Evolutionary conservation across 352 stramenopile genomes (phyloP), one percentile per base, ranked within the genome.

Genomic region (Pythium apleroticum): DNA sequence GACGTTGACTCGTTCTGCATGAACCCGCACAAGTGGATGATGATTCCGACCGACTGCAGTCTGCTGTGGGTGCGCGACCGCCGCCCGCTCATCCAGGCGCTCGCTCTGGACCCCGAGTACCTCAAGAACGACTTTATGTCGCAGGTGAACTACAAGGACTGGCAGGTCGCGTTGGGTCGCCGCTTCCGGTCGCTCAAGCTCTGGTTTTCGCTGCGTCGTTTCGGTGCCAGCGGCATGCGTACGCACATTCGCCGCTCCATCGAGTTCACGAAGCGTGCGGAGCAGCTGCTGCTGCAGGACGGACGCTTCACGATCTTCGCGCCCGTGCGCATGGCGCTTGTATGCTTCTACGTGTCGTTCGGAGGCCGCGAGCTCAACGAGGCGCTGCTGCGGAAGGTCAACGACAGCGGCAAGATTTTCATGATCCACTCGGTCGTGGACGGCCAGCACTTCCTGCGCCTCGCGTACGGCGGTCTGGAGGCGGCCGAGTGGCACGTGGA

Each of bases 11-110:
- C 78, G 27, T 69, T 93, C 66, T 81, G 80, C 52, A 67, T 89
- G 60, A 93, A 93, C 64, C 76, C 74, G 43, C 83, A 90, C 78
- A 93, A 93, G 71, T 90, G 83, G 81, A 67, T 91, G 22, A 74
- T 91, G 20, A 69, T 88, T 48, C 80, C 75, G 57, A 86, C 88
- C 25, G 80, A 90, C 64, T 84, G 79, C 52, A 86, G 76, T 65
- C 30, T 88, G 49, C 60, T 90, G 22, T 92, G 80, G 75, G 80
- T 92, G 19, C 76, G 74, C 53, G 76, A 93, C 52, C 75, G 77
- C 15, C 66, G 72, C 10, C 82, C 72, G 25, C 63, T 93, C 12
- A 67, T 89, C 65, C 70, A 78, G 22, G 71, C 84, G 17, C 72
- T 93, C 2, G 79, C 78, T 20, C 62, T 87, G 8, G 71, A 87